Evolutionary conservation across 441 rosid species (phyloP), one percentile per base, ranked within the genome.

Genomic region (Francoa sonchifolia): DNA sequence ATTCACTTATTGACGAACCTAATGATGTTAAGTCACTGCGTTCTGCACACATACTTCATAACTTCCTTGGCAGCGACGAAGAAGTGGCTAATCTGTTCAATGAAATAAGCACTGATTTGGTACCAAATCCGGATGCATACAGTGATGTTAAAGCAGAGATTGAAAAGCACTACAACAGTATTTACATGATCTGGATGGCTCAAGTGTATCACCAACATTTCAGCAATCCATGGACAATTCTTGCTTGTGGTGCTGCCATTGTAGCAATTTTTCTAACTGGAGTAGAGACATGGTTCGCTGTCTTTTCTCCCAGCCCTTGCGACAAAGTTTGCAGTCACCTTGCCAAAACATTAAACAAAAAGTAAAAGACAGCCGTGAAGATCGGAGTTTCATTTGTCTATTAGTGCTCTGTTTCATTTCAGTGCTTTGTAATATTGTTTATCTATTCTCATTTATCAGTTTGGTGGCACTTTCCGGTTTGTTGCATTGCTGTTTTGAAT

Each of bases 31-130:
- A 13, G 30, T 54, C 27, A 12, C 41, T 67, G 12, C 35, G 56
- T 5, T 22, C 36, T 0, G 19, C 15, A 0, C 23, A 41, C 8
- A 27, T 67, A 1, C 34, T 62, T 2, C 12, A 21, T 19, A 39
- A 48, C 9, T 2, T 19, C 0, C 30, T 58, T 0, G 59, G 62
- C 0, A 51, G 68, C 14, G 60, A 58, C 30, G 19, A 58, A 17
- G 39, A 59, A 19, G 66, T 55, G 1, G 63, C 61, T 0, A 17
- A 33, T 0, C 41, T 63, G 11, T 48, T 67, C 51, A 62, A 58
- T 11, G 28, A 10, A 15, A 44, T 58, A 12, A 6, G 38, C 42
- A 63, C 8, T 0, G 48, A 52, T 12, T 23, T 68, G 46, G 55
- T 48, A 16, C 47, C 60, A 3, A 38, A 17, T 8, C 22, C 26